A percentile compares a stretch with the other conserved stretches of the same genome.
Conservation (phyloP, 2,329 filamentous ascomycete genomes). For the Plectosphaerella plurivora region DNA sequence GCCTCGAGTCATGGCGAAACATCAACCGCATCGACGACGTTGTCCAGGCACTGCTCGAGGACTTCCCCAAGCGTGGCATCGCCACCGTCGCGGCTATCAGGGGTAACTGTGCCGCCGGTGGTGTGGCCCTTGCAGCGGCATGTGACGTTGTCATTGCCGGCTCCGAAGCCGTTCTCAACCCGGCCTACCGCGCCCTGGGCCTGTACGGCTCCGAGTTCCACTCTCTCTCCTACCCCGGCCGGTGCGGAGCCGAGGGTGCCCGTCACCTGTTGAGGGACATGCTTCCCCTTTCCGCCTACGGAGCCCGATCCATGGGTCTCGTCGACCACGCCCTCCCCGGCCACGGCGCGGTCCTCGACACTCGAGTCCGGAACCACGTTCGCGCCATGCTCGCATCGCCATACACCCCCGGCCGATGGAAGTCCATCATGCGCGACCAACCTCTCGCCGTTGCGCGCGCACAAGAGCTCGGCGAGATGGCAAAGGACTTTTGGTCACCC, state of each 20-base stretch:
- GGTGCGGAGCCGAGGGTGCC: slow-evolving; percentile 27
- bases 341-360: slow-evolving; percentile 24
- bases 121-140: slow-evolving; percentile 34
- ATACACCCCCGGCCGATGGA: slow-evolving; percentile 22
- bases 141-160: slow-evolving; percentile 31
- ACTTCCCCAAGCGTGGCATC: slow-evolving; percentile 28
- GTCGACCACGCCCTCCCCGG: slow-evolving; percentile 33
- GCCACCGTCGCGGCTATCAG: slow-evolving; percentile 31
- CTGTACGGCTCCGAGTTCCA: slow-evolving; percentile 36
- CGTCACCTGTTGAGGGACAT: slow-evolving; percentile 27
- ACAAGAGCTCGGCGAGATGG: slow-evolving; percentile 33
- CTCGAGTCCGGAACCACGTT: slow-evolving; percentile 28
- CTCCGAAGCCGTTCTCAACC: slow-evolving; percentile 31
- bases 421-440: slow-evolving; percentile 25
- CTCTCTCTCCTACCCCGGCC: slow-evolving; percentile 30
- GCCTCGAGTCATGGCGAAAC: slow-evolving; percentile 35
- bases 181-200: slow-evolving; percentile 32
- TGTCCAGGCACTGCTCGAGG: slow-evolving; percentile 29
- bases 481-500: slow-evolving; percentile 35
- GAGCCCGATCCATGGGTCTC: slow-evolving; percentile 30
- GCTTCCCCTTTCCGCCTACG: slow-evolving; percentile 29
- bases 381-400: slow-evolving; percentile 18
- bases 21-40: slow-evolving; percentile 40
- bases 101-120: slow-evolving; percentile 36
- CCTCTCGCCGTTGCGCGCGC: slow-evolving; percentile 26